phyloP scores from a whole-genome alignment of 1,284 basidiomycete species.

The Ustilago xerochloae region DNA sequence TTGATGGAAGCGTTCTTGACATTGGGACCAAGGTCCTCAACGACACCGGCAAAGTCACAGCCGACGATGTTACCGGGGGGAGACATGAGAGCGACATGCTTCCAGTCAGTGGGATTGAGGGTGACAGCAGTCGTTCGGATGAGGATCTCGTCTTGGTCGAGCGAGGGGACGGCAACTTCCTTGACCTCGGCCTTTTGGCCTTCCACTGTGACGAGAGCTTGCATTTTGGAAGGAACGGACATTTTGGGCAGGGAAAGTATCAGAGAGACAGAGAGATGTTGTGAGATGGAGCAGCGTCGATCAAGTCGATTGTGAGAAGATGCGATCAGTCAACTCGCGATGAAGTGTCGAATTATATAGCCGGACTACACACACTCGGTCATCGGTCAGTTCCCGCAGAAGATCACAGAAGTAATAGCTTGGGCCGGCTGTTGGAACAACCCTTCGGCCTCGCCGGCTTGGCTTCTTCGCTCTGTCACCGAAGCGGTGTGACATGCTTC shows the following conservation, averaged over 20 bases:
- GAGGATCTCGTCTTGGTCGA: slow-evolving; percentile 48
- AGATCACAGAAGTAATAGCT: too few species aligned
- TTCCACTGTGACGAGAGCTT: slow-evolving; percentile 53
- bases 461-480: not conserved
- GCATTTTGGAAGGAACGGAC: slow-evolving; percentile 41
- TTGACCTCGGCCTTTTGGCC: slow-evolving; percentile 52
- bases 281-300: too few species aligned
- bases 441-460: not conserved
- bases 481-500: not conserved
- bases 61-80: slow-evolving; percentile 71
- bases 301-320: too few species aligned
- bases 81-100: slow-evolving; percentile 67
- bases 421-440: not conserved
- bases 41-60: slow-evolving; percentile 74
- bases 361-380: not conserved
- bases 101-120: slow-evolving; percentile 66
- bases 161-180: slow-evolving; percentile 53
- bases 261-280: not conserved
- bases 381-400: not conserved
- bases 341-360: not conserved
- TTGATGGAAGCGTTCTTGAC: slow-evolving; percentile 67
- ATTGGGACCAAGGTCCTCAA: slow-evolving; percentile 71
- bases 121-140: slow-evolving; percentile 53
- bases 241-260: slow-evolving; percentile 1
- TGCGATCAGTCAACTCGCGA: not conserved